Conservation (phyloP, 257 asterid genomes). For the Solanum infundibuliforme region DNA sequence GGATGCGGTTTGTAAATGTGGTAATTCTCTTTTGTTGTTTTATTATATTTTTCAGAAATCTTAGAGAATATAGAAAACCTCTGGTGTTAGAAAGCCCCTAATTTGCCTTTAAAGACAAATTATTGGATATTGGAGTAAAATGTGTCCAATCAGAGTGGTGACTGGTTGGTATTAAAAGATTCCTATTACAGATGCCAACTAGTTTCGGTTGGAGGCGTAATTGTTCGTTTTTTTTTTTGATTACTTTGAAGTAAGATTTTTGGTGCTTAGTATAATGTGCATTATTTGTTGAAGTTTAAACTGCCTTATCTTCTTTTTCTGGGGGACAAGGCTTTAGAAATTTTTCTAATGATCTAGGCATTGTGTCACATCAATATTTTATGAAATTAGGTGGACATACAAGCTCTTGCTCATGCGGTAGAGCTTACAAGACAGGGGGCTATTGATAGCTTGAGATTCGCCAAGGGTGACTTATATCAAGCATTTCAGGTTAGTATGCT, state of each 20-base stretch:
- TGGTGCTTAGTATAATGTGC: not conserved
- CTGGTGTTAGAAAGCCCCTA: not conserved
- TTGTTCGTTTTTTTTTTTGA: not conserved
- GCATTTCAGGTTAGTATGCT: conserved; percentile 77
- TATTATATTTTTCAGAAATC: not conserved
- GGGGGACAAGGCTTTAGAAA: not conserved
- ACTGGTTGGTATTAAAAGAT: not conserved
- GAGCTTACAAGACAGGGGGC: conserved; percentile 98
- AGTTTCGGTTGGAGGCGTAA: not conserved
- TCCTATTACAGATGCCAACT: not conserved
- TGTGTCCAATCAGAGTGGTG: not conserved
- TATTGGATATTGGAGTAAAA: not conserved
- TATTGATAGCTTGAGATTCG: conserved; percentile 87
- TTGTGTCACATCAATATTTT: not conserved
- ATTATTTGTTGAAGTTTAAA: not conserved
- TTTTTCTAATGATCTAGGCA: not conserved
- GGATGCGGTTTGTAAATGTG: not conserved
- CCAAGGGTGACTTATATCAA: conserved; percentile 81
- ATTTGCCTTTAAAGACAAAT: not conserved
- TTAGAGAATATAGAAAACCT: not conserved
- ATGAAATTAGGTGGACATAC: conserved; percentile 73
- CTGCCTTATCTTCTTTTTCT: not conserved
- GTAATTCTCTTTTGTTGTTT: not conserved
- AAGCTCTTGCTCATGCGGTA: conserved; percentile 98
- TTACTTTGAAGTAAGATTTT: not conserved